Conservation (phyloP, 1,139 yeast genomes). For the Sugiyamaella sp. region DNA sequence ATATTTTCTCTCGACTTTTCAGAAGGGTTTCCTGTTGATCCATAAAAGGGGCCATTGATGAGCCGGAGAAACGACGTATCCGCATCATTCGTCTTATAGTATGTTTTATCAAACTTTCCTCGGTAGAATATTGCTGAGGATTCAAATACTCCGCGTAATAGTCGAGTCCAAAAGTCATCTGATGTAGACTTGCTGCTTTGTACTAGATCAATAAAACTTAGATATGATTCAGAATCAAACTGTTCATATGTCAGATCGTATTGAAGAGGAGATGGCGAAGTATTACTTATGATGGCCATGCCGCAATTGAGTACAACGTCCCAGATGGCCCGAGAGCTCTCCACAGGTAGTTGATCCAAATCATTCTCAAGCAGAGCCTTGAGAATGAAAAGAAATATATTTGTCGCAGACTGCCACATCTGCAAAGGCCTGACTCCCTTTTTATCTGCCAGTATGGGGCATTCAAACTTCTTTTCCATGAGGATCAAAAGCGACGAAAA, state of each 20-base stretch:
- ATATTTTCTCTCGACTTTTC: constrained; percentile 46
- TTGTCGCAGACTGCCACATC: constrained; percentile 41
- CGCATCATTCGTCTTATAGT: constrained; percentile 34
- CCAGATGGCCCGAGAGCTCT: constrained; percentile 41
- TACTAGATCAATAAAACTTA: constrained; percentile 48
- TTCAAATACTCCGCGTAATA: constrained; percentile 51
- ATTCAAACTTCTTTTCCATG: constrained; percentile 33
- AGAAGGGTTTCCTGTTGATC: constrained; percentile 51
- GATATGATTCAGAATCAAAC: constrained; percentile 54
- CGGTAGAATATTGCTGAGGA: constrained; percentile 56
- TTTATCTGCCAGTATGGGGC: constrained; percentile 26
- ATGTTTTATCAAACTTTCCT: constrained; percentile 34
- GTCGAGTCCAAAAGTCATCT: constrained; percentile 45
- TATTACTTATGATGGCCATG: constrained; percentile 44
- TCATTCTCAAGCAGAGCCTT: constrained; percentile 28
- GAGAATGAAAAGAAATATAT: constrained; percentile 31
- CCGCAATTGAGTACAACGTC: constrained; percentile 49
- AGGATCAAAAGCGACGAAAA: constrained; percentile 27
- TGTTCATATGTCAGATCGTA: constrained; percentile 47
- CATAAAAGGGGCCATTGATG: constrained; percentile 41
- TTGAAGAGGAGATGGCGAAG: constrained; percentile 18
- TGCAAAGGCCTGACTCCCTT: constrained; percentile 27
- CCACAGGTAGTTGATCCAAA: constrained; percentile 1
- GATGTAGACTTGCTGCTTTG: constrained; percentile 43
- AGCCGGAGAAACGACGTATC: constrained; percentile 14